phyloP scores from a whole-genome alignment of 116 monocot species.

The Trichopus zeylanicus region DNA sequence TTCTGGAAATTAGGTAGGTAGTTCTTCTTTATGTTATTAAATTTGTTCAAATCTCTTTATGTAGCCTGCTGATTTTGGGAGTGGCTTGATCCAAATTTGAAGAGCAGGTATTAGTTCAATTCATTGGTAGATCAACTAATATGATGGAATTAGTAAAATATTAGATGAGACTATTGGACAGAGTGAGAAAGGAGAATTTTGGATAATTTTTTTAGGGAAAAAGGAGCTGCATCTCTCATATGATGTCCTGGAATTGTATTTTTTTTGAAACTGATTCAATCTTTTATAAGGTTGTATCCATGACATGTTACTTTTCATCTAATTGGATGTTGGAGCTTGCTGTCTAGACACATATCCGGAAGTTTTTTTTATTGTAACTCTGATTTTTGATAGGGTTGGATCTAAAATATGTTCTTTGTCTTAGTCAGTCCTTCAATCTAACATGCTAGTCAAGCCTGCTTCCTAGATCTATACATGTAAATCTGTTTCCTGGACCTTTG shows the following conservation, averaged over 20 bases:
- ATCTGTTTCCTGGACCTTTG: background rate
- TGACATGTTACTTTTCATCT: background rate
- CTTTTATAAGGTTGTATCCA: background rate
- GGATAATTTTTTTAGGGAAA: background rate
- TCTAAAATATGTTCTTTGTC: background rate
- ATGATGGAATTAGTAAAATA: background rate
- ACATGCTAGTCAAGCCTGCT: background rate
- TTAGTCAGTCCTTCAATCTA: background rate
- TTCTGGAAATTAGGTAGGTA: conserved; percentile 62
- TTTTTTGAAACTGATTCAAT: background rate
- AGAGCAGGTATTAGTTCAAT: background rate
- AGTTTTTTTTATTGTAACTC: background rate
- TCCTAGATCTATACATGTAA: background rate
- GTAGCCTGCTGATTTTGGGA: background rate
- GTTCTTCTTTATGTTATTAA: background rate
- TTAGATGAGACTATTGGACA: background rate
- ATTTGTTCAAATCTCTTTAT: background rate
- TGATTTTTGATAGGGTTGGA: background rate
- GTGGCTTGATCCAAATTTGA: background rate
- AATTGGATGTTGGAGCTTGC: too few relatives aligned
- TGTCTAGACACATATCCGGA: too few relatives aligned
- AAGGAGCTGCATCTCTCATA: background rate
- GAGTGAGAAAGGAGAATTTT: background rate
- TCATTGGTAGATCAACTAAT: background rate
- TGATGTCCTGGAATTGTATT: background rate